Evolutionary conservation across 176 grass and related monocot species (phyloP).

Genomic region (Elaeis guineensis): DNA sequence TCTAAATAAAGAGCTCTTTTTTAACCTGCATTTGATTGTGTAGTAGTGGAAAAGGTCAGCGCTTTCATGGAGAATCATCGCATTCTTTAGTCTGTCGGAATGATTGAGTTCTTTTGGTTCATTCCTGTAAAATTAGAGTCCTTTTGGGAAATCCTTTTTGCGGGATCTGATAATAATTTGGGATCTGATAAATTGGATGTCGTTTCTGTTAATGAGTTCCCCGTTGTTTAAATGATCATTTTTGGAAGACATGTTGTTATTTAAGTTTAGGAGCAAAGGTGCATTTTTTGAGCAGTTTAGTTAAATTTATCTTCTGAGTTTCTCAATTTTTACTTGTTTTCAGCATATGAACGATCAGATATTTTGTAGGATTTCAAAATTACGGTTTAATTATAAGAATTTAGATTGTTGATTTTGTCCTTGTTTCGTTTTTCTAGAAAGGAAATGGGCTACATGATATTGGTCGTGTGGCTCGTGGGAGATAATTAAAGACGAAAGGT

Average conservation of each 20-base stretch:
- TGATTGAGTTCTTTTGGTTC: too few species aligned
- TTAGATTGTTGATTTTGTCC: conserved; percentile 9
- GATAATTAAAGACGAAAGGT: conserved; percentile 23
- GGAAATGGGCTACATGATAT: conserved; percentile 14
- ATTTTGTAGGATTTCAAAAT: conserved; percentile 3
- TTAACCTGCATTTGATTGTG: background rate
- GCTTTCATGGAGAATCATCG: too few species aligned
- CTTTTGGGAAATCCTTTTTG: too few species aligned
- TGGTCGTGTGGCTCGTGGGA: conserved; percentile 9
- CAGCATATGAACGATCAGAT: background rate
- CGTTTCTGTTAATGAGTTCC: too few species aligned
- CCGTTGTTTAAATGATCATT: too few species aligned
- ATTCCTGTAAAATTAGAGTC: too few species aligned
- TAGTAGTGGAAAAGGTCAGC: conserved; percentile 8
- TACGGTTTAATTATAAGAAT: background rate
- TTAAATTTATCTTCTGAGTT: too few species aligned
- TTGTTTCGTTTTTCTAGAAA: conserved; percentile 25
- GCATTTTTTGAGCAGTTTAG: too few species aligned
- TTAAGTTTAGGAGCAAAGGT: too few species aligned
- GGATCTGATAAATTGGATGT: too few species aligned
- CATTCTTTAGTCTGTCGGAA: background rate
- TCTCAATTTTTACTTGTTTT: background rate
- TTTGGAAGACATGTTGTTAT: too few species aligned
- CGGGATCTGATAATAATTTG: too few species aligned
- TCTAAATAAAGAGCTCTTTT: conserved; percentile 6